These are phyloP conservation scores for Toxoplasma gondii DNA, from an alignment of 169 alveolate species.

Conservation along the genomic window DNA sequence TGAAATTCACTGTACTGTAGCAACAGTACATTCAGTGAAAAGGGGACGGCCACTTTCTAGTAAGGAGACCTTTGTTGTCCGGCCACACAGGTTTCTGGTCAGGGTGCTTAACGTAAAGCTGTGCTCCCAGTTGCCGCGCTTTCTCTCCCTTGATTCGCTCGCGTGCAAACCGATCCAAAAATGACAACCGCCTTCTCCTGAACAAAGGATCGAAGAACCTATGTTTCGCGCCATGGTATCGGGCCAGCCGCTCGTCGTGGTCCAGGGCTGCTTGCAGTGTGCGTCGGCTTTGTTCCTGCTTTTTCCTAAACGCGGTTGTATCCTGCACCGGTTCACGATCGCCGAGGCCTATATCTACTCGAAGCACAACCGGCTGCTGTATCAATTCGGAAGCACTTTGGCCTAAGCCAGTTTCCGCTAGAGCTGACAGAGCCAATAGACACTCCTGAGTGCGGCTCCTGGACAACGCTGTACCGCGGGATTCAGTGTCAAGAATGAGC, in stretches of 20 bases:
- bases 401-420: background rate
- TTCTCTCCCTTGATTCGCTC: conserved; percentile 45
- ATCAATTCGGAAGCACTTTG: background rate
- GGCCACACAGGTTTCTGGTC: conserved; percentile 51
- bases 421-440: background rate
- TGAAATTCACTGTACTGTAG: too few species aligned
- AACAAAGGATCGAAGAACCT: conserved; percentile 64
- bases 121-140: conserved; percentile 11
- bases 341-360: background rate
- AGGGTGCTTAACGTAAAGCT: conserved; percentile 43
- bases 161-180: conserved; percentile 49
- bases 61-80: conserved; percentile 54
- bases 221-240: conserved; percentile 7
- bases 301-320: background rate
- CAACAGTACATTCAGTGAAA: conserved; percentile 10
- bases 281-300: conserved; percentile 18
- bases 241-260: conserved; percentile 8
- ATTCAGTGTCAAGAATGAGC: background rate
- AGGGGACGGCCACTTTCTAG: conserved; percentile 66
- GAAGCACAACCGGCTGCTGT: background rate
- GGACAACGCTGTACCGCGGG: background rate
- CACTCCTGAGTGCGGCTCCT: background rate
- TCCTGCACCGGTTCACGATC: conserved; percentile 17
- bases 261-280: background rate
- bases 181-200: conserved; percentile 47